Evolutionary conservation across 163 green algal species (phyloP), one percentile per base, ranked within the genome.

Genomic region (Coccomyxa subellipsoidea): DNA sequence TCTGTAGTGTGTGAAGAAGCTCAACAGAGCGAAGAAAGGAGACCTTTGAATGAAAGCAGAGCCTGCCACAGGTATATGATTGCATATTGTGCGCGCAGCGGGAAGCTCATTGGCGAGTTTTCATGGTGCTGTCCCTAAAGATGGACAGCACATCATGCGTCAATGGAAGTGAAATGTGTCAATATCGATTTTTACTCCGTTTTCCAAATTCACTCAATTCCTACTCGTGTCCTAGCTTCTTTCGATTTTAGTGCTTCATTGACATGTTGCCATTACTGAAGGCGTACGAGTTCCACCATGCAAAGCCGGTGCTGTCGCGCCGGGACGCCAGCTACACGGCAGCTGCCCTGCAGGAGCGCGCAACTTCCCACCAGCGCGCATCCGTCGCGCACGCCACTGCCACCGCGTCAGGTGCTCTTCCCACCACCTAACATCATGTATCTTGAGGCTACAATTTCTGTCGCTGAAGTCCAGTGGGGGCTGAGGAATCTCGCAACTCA

Each of bases 251-350:
- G n/a, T 73, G 66, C 21, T n/a, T 34, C 10, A 21, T 8, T 34
- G 1, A 32, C 3, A 34, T 34, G 1, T 23, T 4, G n/a, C 31
- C 4, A 35, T 34, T 32, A 32, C 7, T 78, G 7, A 31, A 77
- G 70, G 32, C 32, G 70, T 77, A 77, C 32, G 73, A 79, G 37
- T 79, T 79, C 37, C 73, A 59, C 25, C 73, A 79, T 59, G 73
- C 23, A 27, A 36, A 18, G 21, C 18, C 73, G 36, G 31, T 37
- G 1, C 71, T 31, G 21, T 40, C 31, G 2, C 31, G 71, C 31
- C 31, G 35, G 71, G 23, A 29, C 71, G n/a, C 31, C 18, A 40
- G 32, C 71, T 29, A 77, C 27, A 53, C 71, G 32, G 35, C 35
- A n/a, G 31, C 71, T 29, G 71, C n/a, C 10, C 12, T 40, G 71